phyloP scores from a whole-genome alignment of 2,329 filamentous ascomycete genomes.

The Lachnellula arida region DNA sequence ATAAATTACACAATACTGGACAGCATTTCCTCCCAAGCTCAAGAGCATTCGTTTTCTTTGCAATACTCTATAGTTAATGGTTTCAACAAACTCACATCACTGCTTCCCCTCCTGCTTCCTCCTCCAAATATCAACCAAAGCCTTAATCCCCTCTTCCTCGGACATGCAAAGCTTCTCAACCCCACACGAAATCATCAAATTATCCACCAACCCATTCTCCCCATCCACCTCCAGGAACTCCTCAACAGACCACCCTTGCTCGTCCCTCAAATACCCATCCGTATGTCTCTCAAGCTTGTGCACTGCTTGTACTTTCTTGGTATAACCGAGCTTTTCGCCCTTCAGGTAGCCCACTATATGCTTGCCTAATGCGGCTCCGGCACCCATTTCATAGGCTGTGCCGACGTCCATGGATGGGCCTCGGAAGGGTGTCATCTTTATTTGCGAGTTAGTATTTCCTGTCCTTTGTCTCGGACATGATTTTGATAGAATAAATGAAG shows the following conservation, averaged over 20 bases:
- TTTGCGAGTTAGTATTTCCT: too few species aligned
- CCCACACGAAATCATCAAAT: constrained; percentile 24
- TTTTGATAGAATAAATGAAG: too few species aligned
- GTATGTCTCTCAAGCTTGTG: constrained; percentile 10
- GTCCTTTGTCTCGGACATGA: too few species aligned
- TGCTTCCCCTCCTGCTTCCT: background rate
- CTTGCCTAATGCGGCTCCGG: constrained; percentile 21
- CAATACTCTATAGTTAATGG: too few species aligned
- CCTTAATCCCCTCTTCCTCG: constrained; percentile 20
- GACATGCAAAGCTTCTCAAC: constrained; percentile 17
- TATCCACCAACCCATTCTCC: constrained; percentile 35
- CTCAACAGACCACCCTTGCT: constrained; percentile 33
- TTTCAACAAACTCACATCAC: background rate
- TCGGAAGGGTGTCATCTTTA: constrained; percentile 21
- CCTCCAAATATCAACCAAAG: constrained; percentile 11
- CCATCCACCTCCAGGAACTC: constrained; percentile 42
- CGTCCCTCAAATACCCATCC: constrained; percentile 23
- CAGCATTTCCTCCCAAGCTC: background rate
- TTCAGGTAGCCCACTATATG: constrained; percentile 20
- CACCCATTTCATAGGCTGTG: constrained; percentile 27
- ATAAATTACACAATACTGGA: background rate
- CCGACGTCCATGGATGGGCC: constrained; percentile 25
- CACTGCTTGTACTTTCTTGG: constrained; percentile 12
- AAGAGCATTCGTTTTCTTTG: too few species aligned
- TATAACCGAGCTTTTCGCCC: constrained; percentile 14